A percentile compares a stretch with the other conserved stretches of the same genome.
Conservation (phyloP, 805 yeast genomes). For the Danielozyma ontarioensis region DNA sequence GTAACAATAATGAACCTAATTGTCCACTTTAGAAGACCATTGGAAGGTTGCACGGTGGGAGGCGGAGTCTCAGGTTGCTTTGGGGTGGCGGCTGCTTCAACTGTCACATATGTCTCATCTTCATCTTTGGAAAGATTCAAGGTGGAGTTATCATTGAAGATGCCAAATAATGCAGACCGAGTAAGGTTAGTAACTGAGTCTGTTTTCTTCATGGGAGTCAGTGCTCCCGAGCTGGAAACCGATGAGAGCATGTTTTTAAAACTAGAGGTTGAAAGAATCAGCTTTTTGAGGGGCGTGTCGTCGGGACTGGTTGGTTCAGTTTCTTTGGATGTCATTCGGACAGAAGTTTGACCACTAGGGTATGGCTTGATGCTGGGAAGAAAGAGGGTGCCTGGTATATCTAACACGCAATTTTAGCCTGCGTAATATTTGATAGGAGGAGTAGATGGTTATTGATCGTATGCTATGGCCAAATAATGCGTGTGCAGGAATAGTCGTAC, state of each 20-base stretch:
- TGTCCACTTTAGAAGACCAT: too few species aligned
- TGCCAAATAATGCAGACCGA: slow-evolving; percentile 46
- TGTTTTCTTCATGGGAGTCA: slow-evolving; percentile 10
- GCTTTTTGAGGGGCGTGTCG: not conserved
- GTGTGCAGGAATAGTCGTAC: too few species aligned
- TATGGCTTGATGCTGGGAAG: too few species aligned
- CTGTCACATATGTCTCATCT: slow-evolving; percentile 14
- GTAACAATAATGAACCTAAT: slow-evolving; percentile 26
- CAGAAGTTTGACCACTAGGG: too few species aligned
- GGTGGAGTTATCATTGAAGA: slow-evolving; percentile 43
- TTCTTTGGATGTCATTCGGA: too few species aligned
- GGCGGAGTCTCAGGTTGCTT: not conserved
- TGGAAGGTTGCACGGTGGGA: not conserved
- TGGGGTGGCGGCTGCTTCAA: slow-evolving; percentile 1
- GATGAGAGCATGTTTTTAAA: not conserved
- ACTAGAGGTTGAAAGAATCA: not conserved
- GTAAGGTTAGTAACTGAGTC: slow-evolving; percentile 44
- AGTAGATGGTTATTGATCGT: too few species aligned
- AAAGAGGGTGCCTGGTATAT: too few species aligned
- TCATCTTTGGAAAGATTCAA: slow-evolving; percentile 28
- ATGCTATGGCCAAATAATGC: too few species aligned
- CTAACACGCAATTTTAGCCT: too few species aligned
- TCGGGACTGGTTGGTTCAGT: not conserved
- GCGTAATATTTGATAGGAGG: too few species aligned
- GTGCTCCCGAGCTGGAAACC: not conserved